Evolutionary conservation across 2,329 filamentous ascomycete species (phyloP), one percentile per base, ranked within the genome.

Genomic region (Talaromyces funiculosus): DNA sequence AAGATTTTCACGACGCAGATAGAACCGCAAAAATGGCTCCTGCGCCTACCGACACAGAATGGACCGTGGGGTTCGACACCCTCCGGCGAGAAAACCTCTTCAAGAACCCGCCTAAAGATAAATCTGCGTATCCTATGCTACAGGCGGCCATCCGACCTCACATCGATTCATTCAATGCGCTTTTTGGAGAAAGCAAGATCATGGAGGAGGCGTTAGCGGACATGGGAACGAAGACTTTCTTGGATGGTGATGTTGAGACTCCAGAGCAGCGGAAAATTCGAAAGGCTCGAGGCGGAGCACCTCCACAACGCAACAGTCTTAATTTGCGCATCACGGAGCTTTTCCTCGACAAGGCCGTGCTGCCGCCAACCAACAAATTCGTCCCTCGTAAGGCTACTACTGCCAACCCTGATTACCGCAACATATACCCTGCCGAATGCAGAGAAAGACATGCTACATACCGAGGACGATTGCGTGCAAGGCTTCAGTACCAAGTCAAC

Each of bases 361-460:
- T 97, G 14, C 92, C 92, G 3, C 78, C 88, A 1, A 84, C 84
- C 55, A 97, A 97, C 80, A 96, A 96, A 75, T 87, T 89, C 71
- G 89, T 89, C 57, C 81, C 81, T 59, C 86, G 84, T 68, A 90
- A 90, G 74, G 49, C 47, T 35, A 12, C 47, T 26, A n/a, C 51
- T 40, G 57, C 45, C 12, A 58, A 45, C 9, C 31, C 45, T 26
- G 60, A 61, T 16, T 61, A 61, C 33, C 85, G 94, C 72, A 90
- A 94, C 70, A 90, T 99, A 67, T 84, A 92, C 62, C 94, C 94
- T 0, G 86, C 93, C 38, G 94, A 99, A 78, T 96, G 92, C 78
- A 86, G 94, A 81, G 93, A 99, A 78, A 86, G 94, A 49, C 93
- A 97, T 81, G 86, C 86, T 58, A 91, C 92, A 31, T 99, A 99